These are phyloP conservation scores for Plectosphaerella cucumerina DNA, from an alignment of 2,329 filamentous ascomycete species.

Conservation along the genomic window DNA sequence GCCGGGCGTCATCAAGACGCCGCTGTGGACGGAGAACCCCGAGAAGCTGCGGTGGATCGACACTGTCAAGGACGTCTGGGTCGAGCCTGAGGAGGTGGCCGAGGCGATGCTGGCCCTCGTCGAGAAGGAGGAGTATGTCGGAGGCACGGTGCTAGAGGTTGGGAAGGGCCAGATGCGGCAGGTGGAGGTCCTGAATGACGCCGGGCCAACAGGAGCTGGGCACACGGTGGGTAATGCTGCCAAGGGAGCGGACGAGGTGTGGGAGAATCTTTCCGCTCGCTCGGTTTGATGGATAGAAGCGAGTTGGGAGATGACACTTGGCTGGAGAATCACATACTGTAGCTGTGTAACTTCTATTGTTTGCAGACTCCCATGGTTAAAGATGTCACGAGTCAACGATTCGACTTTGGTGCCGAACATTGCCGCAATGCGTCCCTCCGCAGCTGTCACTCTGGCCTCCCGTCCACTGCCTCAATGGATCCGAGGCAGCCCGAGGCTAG, in stretches of 20 bases:
- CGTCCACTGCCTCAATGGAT: background rate
- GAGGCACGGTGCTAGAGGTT: background rate
- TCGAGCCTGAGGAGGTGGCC: slow-evolving; percentile 28
- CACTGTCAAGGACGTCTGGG: slow-evolving; percentile 22
- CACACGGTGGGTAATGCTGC: background rate
- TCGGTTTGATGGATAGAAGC: background rate
- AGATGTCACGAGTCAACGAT: background rate
- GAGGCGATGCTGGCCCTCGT: slow-evolving; percentile 28
- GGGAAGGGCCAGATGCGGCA: background rate
- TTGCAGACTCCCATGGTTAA: background rate
- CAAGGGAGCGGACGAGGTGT: background rate
- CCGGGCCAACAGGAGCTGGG: background rate
- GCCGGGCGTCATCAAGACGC: slow-evolving; percentile 30
- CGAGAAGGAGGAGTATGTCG: slow-evolving; percentile 13
- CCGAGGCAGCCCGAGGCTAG: background rate
- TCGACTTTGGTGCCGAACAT: too few species aligned
- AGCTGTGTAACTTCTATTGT: background rate
- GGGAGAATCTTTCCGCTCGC: background rate
- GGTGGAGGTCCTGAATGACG: background rate
- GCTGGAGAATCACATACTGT: background rate
- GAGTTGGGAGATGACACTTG: background rate
- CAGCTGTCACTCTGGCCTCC: too few species aligned
- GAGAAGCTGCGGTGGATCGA: slow-evolving; percentile 29
- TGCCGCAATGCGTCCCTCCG: too few species aligned
- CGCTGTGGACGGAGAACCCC: slow-evolving; percentile 30